phyloP scores from a whole-genome alignment of 768 basidiomycete genomes.

The Leccinum broughii region DNA sequence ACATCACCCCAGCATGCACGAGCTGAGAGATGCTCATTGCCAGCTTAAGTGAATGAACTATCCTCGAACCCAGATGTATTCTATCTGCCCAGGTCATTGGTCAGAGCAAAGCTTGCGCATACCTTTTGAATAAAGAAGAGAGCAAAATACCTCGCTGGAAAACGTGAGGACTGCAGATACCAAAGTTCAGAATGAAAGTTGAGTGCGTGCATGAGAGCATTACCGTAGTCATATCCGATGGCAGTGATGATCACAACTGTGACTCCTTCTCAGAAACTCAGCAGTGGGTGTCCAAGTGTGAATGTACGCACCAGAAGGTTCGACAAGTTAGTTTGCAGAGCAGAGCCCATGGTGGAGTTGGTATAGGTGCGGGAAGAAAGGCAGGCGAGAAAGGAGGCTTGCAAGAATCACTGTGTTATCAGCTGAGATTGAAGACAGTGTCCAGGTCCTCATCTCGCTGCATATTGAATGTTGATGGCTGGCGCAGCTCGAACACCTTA shows the following conservation, averaged over 20 bases:
- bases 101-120: not conserved
- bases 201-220: not conserved
- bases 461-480: not conserved
- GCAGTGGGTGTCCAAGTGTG: not conserved
- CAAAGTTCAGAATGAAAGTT: not conserved
- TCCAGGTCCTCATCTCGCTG: not conserved
- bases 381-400: not conserved
- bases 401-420: not conserved
- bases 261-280: not conserved
- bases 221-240: not conserved
- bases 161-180: slow-evolving; percentile 10
- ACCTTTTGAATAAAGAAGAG: not conserved
- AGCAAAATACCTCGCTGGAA: slow-evolving; percentile 8
- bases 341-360: not conserved
- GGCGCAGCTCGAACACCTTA: not conserved
- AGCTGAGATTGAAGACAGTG: not conserved
- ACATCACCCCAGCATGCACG: not conserved
- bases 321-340: not conserved
- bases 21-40: not conserved
- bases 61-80: slow-evolving; percentile 18
- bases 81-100: slow-evolving; percentile 2
- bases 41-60: not conserved
- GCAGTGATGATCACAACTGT: not conserved
- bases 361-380: not conserved
- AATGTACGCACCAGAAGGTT: not conserved